Conservation (phyloP, 495 filamentous ascomycete genomes). For the Halenospora varia region DNA sequence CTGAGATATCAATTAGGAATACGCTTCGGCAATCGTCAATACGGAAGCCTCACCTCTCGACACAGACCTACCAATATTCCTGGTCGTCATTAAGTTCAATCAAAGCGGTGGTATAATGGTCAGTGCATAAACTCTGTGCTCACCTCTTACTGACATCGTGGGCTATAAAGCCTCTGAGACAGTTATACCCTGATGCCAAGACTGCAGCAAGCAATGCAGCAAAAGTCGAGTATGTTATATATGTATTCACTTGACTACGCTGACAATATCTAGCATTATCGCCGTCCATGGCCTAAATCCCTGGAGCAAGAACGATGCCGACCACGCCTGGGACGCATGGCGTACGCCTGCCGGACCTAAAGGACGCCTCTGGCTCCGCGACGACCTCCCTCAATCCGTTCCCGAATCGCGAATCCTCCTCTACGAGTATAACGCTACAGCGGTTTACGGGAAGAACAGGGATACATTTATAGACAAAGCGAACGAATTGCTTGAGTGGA, state of each 20-base stretch:
- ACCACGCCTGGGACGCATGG: constrained; percentile 32
- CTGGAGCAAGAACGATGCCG: constrained; percentile 17
- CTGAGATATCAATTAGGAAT: no score
- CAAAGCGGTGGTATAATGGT: no score
- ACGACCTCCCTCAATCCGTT: constrained; percentile 24
- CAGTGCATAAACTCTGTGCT: no score
- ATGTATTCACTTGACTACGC: not conserved
- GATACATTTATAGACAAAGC: constrained; percentile 24
- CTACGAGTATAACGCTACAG: constrained; percentile 27
- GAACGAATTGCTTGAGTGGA: constrained; percentile 22
- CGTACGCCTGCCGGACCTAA: no score
- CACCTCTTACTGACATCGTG: no score
- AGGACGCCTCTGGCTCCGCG: constrained; percentile 29
- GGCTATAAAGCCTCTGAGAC: no score
- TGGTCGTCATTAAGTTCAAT: no score
- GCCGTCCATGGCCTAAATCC: constrained; percentile 33
- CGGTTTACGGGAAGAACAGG: constrained; percentile 23
- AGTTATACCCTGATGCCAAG: no score
- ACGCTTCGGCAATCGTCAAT: no score
- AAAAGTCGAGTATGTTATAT: not conserved
- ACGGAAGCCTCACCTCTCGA: no score
- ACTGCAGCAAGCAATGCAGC: not conserved
- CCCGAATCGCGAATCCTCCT: constrained; percentile 28
- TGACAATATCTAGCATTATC: constrained; percentile 22
- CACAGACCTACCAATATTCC: no score